phyloP scores from a whole-genome alignment of 306 rosid species.

The Biancaea sappan region DNA sequence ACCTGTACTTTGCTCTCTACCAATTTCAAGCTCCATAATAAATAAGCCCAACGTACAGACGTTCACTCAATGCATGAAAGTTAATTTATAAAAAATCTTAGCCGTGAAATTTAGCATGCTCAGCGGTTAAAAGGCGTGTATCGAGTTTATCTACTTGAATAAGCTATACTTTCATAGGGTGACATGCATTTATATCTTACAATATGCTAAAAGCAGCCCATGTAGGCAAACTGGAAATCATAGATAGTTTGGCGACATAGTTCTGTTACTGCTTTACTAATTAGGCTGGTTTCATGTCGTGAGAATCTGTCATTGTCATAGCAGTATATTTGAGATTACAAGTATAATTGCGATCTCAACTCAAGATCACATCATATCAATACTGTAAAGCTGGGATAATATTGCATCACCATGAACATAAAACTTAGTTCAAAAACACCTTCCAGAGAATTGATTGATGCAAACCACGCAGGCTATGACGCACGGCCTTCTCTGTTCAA shows the following conservation, averaged over 20 bases:
- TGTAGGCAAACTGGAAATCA: not conserved
- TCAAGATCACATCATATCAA: conserved; percentile 2
- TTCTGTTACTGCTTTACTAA: not conserved
- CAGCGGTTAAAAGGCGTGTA: too few relatives aligned
- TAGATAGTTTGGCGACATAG: not conserved
- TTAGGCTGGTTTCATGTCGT: not conserved
- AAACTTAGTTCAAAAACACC: not conserved
- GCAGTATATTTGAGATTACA: not conserved
- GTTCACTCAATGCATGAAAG: too few relatives aligned
- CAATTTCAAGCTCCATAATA: too few relatives aligned
- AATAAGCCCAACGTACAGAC: too few relatives aligned
- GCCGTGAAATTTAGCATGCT: too few relatives aligned
- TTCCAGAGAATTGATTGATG: conserved; percentile 9
- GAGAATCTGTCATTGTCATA: not conserved
- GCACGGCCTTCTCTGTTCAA: not conserved
- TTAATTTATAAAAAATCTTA: too few relatives aligned
- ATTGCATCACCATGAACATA: conserved; percentile 1
- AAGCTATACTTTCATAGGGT: too few relatives aligned
- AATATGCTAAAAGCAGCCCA: not conserved
- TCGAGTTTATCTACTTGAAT: too few relatives aligned
- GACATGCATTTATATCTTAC: not conserved
- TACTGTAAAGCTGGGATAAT: conserved; percentile 32
- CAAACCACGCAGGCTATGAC: not conserved
- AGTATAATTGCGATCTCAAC: not conserved
- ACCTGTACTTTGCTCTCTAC: not conserved